Evolutionary conservation across 2,329 filamentous ascomycete genomes (phyloP), one percentile per base, ranked within the genome.

Genomic region (Colletotrichum euphorbiae): DNA sequence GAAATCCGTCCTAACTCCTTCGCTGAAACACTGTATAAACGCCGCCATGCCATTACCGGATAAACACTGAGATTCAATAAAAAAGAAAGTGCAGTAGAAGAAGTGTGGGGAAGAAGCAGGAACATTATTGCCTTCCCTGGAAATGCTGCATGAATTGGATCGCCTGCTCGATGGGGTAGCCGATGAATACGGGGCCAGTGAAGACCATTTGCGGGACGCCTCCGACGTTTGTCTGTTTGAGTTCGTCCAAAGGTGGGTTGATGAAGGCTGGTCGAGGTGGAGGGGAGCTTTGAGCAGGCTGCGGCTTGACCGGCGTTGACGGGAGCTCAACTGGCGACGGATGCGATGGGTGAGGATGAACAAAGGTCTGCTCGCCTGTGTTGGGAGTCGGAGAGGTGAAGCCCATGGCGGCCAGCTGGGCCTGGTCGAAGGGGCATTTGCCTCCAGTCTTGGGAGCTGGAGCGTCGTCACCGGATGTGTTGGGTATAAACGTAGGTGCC

Each of bases 181-280:
- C 95, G 73, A 98, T 93, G 75, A 98, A 98, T 0, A 98, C 94
- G 0, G 95, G 95, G 0, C 95, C 95, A 8, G 93, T 97, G 75
- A 98, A 97, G 0, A 97, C 84, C 87, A 98, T 91, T 73, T 91
- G 90, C 9, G 92, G 87, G 6, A 56, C 21, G 9, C 72, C 72
- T 9, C 73, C 75, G 43, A 71, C 69, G 6, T 13, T 33, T 33
- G 72, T 72, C 60, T 74, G 74, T 71, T 81, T 77, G 54, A 74
- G 58, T 42, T 78, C 69, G 61, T 77, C 74, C 45, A 66, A 70
- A 43, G 76, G 70, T 2, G 83, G 76, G 71, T 85, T 85, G 72
- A 90, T 79, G 63, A 89, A 89, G 1, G 85, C 76, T 19, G 87
- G 87, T 70, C 84, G 83, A 12, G 50, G 54, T 1, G 73, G 72